Evolutionary conservation across 768 basidiomycete genomes (phyloP), one percentile per base, ranked within the genome.

Genomic region (Russula sp.): DNA sequence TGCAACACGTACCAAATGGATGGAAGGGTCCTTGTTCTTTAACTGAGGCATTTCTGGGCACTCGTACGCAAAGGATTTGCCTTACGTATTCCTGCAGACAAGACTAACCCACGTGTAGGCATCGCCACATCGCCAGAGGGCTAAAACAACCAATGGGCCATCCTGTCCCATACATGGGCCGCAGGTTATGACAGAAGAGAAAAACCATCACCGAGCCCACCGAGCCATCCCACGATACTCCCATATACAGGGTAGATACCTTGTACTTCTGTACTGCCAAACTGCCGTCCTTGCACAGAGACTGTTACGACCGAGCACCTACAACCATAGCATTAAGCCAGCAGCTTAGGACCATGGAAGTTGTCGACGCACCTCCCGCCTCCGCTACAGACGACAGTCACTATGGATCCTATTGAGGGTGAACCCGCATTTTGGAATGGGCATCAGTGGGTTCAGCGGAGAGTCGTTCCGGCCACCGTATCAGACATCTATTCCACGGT

Each of bases 241-340:
- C 46, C 34, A 7, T 28, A 49, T 50, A 38, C 24, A 11, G 6
- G 10, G 49, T 59, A 5, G 58, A 51, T 38, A 28, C 58, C 32
- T 49, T 49, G 22, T 58, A 32, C 10, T 48, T 46, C 46, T 18
- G 5, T 26, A 30, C 18, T 4, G 20, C 24, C 20, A 34, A 48
- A 46, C 10, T 1, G n/a, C 18, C 24, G 14, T 20, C n/a, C 36
- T 14, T 13, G 49, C 38, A 9, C 18, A 5, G n/a, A 26, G 36
- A 40, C 36, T 51, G 58, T 40, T 14, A 16, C 58, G 7, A 59
- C 58, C 13, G 22, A 56, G 38, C 14, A 20, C 38, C 54, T 26
- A 0, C n/a, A 32, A 18, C 24, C n/a, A 46, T 9, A n/a, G 46
- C 49, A 50, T 59, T 49, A 36, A 59, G 32, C 32, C 46, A 34